Evolutionary conservation across 805 yeast species (phyloP).

Genomic region (Schwanniomyces vanrijiae): DNA sequence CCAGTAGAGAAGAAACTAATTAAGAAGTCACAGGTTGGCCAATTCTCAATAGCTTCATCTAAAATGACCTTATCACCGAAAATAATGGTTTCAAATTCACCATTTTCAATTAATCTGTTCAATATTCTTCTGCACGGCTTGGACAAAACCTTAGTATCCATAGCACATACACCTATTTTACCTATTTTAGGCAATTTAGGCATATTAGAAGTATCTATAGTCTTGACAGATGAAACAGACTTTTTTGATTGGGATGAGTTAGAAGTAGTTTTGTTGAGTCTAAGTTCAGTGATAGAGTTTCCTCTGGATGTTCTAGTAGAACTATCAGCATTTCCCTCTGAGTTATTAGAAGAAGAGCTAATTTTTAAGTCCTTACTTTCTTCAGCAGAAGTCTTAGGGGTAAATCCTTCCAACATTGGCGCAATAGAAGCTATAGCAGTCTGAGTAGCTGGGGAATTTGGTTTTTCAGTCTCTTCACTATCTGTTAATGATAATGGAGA

Average conservation of each 20-base stretch:
- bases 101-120: conserved; percentile 83
- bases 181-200: conserved; percentile 73
- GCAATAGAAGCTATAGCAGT: conserved; percentile 79
- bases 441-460: conserved; percentile 33
- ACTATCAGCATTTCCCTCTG: conserved; percentile 16
- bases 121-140: conserved; percentile 94
- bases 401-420: conserved; percentile 71
- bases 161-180: conserved; percentile 97
- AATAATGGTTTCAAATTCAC: conserved; percentile 94
- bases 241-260: conserved; percentile 34
- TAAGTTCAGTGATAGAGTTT: conserved; percentile 17
- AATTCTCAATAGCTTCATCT: conserved; percentile 90
- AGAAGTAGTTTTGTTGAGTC: conserved; percentile 35
- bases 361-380: conserved; percentile 22
- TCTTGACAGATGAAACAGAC: conserved; percentile 34
- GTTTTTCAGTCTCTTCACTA: conserved; percentile 13
- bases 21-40: conserved; percentile 98
- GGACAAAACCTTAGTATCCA: conserved; percentile 94
- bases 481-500: conserved; percentile 31
- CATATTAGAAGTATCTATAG: conserved; percentile 46
- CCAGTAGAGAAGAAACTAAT: conserved; percentile 95
- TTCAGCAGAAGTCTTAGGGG: conserved; percentile 58
- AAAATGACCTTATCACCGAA: conserved; percentile 96
- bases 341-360: conserved; percentile 7
- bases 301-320: conserved; percentile 17